Evolutionary conservation across 2,329 filamentous ascomycete genomes (phyloP).

Genomic region (Penicillium sp.): DNA sequence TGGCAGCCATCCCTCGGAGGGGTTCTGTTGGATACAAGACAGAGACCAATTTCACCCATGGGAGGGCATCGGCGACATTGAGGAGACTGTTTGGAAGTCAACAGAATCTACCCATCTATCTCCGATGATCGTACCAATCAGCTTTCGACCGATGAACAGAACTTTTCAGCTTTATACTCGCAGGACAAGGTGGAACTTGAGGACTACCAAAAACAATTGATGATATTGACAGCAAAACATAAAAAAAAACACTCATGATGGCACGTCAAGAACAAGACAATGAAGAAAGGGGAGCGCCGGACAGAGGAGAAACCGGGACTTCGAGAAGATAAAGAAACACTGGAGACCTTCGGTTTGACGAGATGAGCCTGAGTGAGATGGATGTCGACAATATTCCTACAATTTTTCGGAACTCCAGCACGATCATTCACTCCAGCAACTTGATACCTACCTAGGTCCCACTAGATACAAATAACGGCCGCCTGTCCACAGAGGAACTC

Average conservation of each 20-base stretch:
- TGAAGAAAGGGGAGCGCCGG: too few relatives aligned
- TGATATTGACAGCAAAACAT: too few relatives aligned
- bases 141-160: background rate
- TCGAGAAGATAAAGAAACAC: too few relatives aligned
- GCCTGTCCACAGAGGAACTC: background rate
- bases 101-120: background rate
- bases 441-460: background rate
- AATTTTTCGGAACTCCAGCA: background rate
- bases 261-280: background rate
- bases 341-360: too few relatives aligned
- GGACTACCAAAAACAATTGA: too few relatives aligned
- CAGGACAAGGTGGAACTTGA: too few relatives aligned
- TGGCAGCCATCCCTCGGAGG: background rate
- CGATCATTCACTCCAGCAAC: background rate
- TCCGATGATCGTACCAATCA: background rate
- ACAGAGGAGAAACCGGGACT: too few relatives aligned
- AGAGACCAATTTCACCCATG: background rate
- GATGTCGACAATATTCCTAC: background rate
- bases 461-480: background rate
- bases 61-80: background rate
- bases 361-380: background rate
- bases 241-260: too few relatives aligned
- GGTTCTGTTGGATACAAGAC: background rate
- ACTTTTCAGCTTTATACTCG: background rate
- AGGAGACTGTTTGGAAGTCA: background rate